Conservation (phyloP, 2,329 filamentous ascomycete genomes). For the Meredithiella fracta region DNA sequence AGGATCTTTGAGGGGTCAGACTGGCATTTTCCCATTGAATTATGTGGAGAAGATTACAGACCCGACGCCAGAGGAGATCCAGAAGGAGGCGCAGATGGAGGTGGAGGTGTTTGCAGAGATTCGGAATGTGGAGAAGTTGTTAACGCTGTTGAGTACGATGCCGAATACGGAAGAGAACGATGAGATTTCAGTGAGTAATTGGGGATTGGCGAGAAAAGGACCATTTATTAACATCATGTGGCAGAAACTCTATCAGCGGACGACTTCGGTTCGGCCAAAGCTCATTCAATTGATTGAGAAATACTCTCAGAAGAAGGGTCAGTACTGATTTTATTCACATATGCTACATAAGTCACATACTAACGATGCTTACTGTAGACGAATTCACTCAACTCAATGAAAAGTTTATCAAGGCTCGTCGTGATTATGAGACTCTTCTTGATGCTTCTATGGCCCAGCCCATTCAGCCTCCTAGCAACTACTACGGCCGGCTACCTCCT, state of each 20-base stretch:
- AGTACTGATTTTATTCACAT: slow-evolving; percentile 5
- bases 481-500: slow-evolving; percentile 32
- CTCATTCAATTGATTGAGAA: slow-evolving; percentile 96
- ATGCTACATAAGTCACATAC: neutral
- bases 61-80: slow-evolving; percentile 82
- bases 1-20: slow-evolving; percentile 81
- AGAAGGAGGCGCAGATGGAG: slow-evolving; percentile 93
- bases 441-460: slow-evolving; percentile 94
- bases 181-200: slow-evolving; percentile 61
- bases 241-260: slow-evolving; percentile 74
- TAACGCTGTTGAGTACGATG: slow-evolving; percentile 78
- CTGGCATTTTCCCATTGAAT: slow-evolving; percentile 94
- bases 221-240: slow-evolving; percentile 3
- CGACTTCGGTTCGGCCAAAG: slow-evolving; percentile 85
- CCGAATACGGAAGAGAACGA: slow-evolving; percentile 84
- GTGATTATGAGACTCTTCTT: slow-evolving; percentile 90
- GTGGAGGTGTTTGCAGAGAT: slow-evolving; percentile 49
- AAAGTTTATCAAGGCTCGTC: slow-evolving; percentile 96
- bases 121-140: slow-evolving; percentile 49
- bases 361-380: slow-evolving; percentile 38
- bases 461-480: slow-evolving; percentile 47
- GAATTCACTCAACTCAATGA: slow-evolving; percentile 98
- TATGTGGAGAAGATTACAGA: slow-evolving; percentile 97
- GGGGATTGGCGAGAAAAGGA: neutral
- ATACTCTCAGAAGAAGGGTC: slow-evolving; percentile 98